Percentiles rank a stretch among this genome's conserved stretches.
These are phyloP conservation scores for Solanum clarkiae DNA, from an alignment of 257 asterid genomes.

Conservation along the genomic window DNA sequence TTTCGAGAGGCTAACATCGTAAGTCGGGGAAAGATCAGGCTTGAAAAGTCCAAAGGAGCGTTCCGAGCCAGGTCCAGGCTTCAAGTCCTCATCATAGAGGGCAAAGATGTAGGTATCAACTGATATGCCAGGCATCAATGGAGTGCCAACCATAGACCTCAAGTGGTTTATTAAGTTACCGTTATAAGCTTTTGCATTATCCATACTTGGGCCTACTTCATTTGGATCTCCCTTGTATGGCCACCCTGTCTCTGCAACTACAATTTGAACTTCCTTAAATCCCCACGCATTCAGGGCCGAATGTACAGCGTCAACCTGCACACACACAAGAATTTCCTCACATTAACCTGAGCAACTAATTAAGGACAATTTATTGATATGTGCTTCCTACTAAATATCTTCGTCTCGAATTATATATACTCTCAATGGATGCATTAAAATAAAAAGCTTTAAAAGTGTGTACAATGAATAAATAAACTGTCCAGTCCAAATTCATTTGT, in stretches of 20 bases:
- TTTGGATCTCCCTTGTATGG: conserved; percentile 88
- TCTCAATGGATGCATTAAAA: background rate
- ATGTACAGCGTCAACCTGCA: conserved; percentile 76
- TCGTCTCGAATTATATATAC: background rate
- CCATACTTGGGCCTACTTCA: conserved; percentile 74
- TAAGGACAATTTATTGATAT: background rate
- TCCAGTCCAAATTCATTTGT: background rate
- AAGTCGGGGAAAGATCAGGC: conserved; percentile 56
- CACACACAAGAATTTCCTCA: background rate
- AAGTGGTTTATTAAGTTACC: conserved; percentile 85
- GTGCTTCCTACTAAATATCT: background rate
- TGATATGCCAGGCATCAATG: conserved; percentile 92
- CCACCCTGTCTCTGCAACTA: conserved; percentile 99
- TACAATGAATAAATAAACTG: background rate
- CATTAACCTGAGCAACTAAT: background rate
- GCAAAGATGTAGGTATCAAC: conserved; percentile 90
- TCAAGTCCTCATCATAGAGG: conserved; percentile 83
- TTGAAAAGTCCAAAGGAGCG: conserved; percentile 70
- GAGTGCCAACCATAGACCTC: conserved; percentile 79
- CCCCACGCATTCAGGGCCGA: conserved; percentile 78
- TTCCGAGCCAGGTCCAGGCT: conserved; percentile 83
- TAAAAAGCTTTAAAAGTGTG: background rate
- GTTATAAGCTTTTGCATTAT: conserved; percentile 77
- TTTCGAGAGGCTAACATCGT: conserved; percentile 58
- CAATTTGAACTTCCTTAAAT: conserved; percentile 75